Base-by-base conservation (phyloP, 2,329 filamentous ascomycete species). In the Epichloe uncinata region DNA sequence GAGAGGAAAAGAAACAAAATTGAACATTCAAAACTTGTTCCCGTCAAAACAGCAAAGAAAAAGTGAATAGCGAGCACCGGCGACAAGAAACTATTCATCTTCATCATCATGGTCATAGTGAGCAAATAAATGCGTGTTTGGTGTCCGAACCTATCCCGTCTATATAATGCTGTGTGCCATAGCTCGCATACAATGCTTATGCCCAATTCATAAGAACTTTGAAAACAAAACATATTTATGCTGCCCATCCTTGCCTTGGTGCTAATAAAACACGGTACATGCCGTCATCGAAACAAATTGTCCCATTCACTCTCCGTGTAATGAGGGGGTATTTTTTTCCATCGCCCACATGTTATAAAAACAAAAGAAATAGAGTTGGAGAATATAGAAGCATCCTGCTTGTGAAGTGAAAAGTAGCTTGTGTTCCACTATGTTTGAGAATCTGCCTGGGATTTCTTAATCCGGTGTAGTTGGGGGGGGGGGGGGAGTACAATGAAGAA, bases 201-300 rank as follows among this genome's bases (percentile, higher is more conserved):
- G 30, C 49, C 44, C 33, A 9, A 38, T 18, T 42, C 42, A 34
- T 41, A 9, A 13, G n/a, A n/a, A 3, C n/a, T 8, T 22, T 49
- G 45, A 45, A 46, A 47, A 49, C 51, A 54, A 52, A 50, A 50
- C 35, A 47, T 46, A 38, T 48, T 40, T 42, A 51, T 49, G 42
- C 50, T 47, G 41, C 37, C 16, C 26, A 5, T 47, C 40, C 36
- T 33, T 42, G 26, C 35, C 40, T 15, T 33, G 41, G 34, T 45
- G 42, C 33, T 47, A 36, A 34, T 42, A 40, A 48, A 15, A 26
- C 15, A 13, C 42, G 20, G 7, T 46, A 30, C 18, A 46, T 49
- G 26, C 45, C 42, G 7, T 42, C 42, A 43, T 48, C 42, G 42
- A 47, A 47, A 30, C 30, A 52, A 49, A 43, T 40, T 47, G 20